Evolutionary conservation across 345 rosid genomes (phyloP).

Genomic region (Chamaenerion angustifolium): DNA sequence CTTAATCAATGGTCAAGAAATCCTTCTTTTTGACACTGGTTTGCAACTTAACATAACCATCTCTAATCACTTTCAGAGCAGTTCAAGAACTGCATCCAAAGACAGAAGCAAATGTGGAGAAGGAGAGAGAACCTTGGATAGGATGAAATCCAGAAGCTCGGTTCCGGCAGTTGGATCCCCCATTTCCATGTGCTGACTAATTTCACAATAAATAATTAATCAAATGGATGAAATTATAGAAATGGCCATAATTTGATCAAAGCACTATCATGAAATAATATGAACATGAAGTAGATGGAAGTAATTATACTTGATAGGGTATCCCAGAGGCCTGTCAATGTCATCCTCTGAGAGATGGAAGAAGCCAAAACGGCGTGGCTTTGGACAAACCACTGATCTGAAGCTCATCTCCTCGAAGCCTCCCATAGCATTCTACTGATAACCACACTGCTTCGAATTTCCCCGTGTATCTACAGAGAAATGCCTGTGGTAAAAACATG

Average conservation of each 20-base stretch:
- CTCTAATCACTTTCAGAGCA: too few species aligned
- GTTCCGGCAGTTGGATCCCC: slow-evolving; percentile 1
- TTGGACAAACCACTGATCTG: slow-evolving; percentile 48
- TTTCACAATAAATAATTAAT: too few species aligned
- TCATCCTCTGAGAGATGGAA: slow-evolving; percentile 13
- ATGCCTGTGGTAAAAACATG: slow-evolving; percentile 1
- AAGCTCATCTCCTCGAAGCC: slow-evolving; percentile 24
- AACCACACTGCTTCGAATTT: slow-evolving; percentile 9
- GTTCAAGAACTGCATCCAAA: too few species aligned
- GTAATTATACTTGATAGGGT: background rate
- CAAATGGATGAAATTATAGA: background rate
- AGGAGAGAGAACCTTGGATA: slow-evolving; percentile 5
- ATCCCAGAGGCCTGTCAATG: background rate
- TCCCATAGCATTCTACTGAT: slow-evolving; percentile 24
- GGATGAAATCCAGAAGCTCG: slow-evolving; percentile 1
- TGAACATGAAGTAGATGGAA: too few species aligned
- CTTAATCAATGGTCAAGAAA: background rate
- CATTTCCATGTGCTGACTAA: background rate
- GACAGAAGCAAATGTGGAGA: too few species aligned
- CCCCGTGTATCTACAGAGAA: slow-evolving; percentile 1
- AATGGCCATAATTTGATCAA: background rate
- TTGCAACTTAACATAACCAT: too few species aligned
- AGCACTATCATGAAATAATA: background rate
- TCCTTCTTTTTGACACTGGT: too few species aligned
- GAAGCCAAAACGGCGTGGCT: slow-evolving; percentile 36